A percentile compares a stretch with the other conserved stretches of the same genome.
Conservation (phyloP, 2,329 filamentous ascomycete species). For the Stagonosporopsis cucurbitacearum region DNA sequence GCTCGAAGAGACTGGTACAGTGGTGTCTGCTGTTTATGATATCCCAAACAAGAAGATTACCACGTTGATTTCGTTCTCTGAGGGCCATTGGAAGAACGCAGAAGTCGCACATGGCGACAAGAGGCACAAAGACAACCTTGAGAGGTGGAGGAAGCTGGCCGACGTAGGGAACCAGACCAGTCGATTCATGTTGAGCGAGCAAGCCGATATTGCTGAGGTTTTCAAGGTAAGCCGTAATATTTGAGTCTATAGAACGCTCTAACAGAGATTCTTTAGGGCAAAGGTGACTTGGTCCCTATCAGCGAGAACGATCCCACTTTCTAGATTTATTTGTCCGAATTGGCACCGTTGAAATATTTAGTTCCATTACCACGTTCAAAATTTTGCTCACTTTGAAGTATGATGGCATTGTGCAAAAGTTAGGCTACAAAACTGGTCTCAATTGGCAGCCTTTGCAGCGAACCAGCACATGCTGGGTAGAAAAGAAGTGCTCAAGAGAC, state of each 20-base stretch:
- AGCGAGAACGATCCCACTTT: conserved; percentile 31
- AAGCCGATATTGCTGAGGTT: conserved; percentile 59
- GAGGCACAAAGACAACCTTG: conserved; percentile 58
- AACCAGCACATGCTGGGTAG: too few species aligned
- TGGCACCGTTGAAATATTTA: not conserved
- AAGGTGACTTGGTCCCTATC: conserved; percentile 57
- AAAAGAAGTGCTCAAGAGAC: too few species aligned
- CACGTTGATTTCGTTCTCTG: conserved; percentile 61
- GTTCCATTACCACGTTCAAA: not conserved
- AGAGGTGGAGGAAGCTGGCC: conserved; percentile 59
- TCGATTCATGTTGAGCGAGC: conserved; percentile 60
- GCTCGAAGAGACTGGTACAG: conserved; percentile 66
- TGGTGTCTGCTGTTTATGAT: conserved; percentile 63
- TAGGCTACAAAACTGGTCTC: not conserved
- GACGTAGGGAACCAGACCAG: conserved; percentile 59
- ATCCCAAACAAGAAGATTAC: conserved; percentile 58
- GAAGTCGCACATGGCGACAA: conserved; percentile 63
- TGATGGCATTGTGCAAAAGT: not conserved
- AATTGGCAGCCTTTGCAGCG: too few species aligned
- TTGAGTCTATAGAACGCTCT: not conserved
- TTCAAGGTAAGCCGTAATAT: conserved; percentile 50
- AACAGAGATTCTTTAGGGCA: conserved; percentile 30
- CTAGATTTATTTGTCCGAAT: not conserved
- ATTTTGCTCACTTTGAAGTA: not conserved
- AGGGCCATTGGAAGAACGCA: conserved; percentile 62